phyloP scores from a whole-genome alignment of 768 basidiomycete genomes.

The Ramaria rubella region DNA sequence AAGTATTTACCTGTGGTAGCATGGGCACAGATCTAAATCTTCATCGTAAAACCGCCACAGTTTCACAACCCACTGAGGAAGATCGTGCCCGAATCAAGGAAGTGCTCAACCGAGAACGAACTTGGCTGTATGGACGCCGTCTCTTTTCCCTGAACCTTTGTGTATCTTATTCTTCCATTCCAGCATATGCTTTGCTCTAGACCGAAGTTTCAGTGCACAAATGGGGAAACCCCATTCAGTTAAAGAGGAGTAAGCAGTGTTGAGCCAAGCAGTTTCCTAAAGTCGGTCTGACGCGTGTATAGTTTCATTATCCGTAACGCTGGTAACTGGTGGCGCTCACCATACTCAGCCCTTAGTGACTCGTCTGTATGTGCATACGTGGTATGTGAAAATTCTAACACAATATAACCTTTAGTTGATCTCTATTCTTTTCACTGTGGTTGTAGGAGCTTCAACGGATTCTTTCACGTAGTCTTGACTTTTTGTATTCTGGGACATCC shows the following conservation, averaged over 20 bases:
- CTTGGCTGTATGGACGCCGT: constrained; percentile 62
- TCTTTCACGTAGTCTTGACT: constrained; percentile 80
- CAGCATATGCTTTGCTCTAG: constrained; percentile 67
- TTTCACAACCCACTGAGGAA: constrained; percentile 60
- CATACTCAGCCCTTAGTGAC: constrained; percentile 60
- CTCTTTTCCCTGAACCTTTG: neutral
- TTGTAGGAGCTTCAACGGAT: constrained; percentile 80
- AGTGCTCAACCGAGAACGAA: constrained; percentile 89
- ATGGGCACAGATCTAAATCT: constrained; percentile 96
- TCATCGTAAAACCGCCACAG: constrained; percentile 72
- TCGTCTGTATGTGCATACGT: constrained; percentile 67
- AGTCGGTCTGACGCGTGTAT: neutral
- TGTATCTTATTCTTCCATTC: neutral
- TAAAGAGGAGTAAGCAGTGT: constrained; percentile 75
- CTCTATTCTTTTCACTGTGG: constrained; percentile 6
- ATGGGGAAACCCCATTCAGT: constrained; percentile 95
- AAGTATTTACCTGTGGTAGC: constrained; percentile 30
- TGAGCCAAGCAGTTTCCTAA: constrained; percentile 10
- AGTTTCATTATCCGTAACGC: constrained; percentile 87
- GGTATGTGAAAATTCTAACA: constrained; percentile 39
- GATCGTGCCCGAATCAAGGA: constrained; percentile 73
- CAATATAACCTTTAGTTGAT: neutral
- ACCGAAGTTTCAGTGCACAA: constrained; percentile 87
- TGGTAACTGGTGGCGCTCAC: constrained; percentile 62
- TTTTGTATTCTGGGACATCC: constrained; percentile 78